These are phyloP conservation scores for Calocera viscosa DNA, from an alignment of 768 basidiomycete species.

Conservation along the genomic window DNA sequence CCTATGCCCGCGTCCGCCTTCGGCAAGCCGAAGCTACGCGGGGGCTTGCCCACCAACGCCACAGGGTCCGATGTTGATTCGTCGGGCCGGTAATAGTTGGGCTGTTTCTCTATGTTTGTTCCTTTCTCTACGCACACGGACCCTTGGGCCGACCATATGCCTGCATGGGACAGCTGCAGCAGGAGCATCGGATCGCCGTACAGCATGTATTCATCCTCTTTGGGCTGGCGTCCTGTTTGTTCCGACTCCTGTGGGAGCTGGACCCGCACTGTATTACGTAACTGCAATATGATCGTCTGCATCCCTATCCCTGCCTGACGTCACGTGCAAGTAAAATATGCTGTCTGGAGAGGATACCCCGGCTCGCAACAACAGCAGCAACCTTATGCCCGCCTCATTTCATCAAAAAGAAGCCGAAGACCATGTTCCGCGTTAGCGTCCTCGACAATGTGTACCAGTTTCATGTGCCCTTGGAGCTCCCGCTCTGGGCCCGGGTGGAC, in stretches of 20 bases:
- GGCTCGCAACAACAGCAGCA: neutral
- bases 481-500: neutral
- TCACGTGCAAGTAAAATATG: neutral
- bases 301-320: neutral
- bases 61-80: neutral
- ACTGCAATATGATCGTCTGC: slow-evolving; percentile 5
- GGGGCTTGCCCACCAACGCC: neutral
- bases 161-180: neutral
- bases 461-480: neutral
- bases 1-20: neutral
- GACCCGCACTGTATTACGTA: slow-evolving; percentile 4
- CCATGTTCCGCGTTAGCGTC: neutral
- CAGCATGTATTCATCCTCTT: neutral
- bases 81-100: slow-evolving; percentile 1
- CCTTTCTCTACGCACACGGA: neutral
- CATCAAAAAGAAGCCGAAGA: neutral
- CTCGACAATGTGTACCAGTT: neutral
- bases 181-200: neutral
- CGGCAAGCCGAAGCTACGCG: neutral
- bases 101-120: neutral
- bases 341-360: neutral
- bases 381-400: neutral
- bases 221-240: neutral
- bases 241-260: neutral
- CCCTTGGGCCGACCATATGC: neutral